Evolutionary conservation across 2,329 filamentous ascomycete species (phyloP).

Genomic region (Colletotrichum sp.): DNA sequence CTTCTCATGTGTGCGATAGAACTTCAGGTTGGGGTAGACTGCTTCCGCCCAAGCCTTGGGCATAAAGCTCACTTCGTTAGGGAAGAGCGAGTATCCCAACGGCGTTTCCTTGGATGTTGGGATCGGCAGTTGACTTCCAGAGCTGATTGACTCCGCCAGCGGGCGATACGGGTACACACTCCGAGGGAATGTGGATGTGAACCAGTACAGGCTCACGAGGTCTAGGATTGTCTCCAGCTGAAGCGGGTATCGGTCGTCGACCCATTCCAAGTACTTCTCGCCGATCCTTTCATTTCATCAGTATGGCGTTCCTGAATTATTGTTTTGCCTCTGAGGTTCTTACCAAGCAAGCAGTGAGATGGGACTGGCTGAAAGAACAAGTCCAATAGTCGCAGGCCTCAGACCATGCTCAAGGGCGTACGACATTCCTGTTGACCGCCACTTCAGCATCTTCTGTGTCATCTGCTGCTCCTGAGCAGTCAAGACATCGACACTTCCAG

Average conservation of each 20-base stretch:
- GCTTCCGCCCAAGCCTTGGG: constrained; percentile 39
- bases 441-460: constrained; percentile 41
- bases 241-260: constrained; percentile 42
- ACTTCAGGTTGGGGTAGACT: constrained; percentile 19
- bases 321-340: not conserved
- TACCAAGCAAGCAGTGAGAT: constrained; percentile 61
- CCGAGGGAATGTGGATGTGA: constrained; percentile 53
- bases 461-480: constrained; percentile 3
- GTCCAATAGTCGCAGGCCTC: constrained; percentile 59
- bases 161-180: constrained; percentile 55
- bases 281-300: constrained; percentile 45
- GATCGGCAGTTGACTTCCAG: constrained; percentile 17
- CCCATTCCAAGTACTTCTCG: constrained; percentile 62
- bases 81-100: constrained; percentile 51
- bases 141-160: not conserved
- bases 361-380: constrained; percentile 57
- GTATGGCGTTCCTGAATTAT: not conserved
- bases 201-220: constrained; percentile 60
- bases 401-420: constrained; percentile 61
- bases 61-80: constrained; percentile 42
- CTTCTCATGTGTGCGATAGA: constrained; percentile 8
- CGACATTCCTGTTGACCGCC: constrained; percentile 44
- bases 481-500: not conserved
- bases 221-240: constrained; percentile 50
- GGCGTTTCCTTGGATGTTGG: constrained; percentile 43